phyloP scores from a whole-genome alignment of 2,329 filamentous ascomycete genomes.

The Fusarium sambucinum region DNA sequence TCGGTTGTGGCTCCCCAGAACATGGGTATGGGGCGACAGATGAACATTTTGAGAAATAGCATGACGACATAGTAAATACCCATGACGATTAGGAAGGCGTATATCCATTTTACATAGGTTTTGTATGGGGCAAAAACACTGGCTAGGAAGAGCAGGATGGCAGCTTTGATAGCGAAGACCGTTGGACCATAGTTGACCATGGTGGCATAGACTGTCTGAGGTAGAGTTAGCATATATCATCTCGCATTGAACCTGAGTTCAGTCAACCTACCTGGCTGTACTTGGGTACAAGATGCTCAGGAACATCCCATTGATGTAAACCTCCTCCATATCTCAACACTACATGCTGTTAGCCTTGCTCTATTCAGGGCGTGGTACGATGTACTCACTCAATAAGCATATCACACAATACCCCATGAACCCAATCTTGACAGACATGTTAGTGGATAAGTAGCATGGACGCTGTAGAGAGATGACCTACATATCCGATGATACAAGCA shows the following conservation, averaged over 20 bases:
- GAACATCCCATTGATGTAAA: conserved; percentile 33
- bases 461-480: too few species aligned
- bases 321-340: conserved; percentile 31
- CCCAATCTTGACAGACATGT: conserved; percentile 2
- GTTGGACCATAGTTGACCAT: conserved; percentile 37
- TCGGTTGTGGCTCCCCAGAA: conserved; percentile 22
- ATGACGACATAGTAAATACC: conserved; percentile 22
- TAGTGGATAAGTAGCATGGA: too few species aligned
- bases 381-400: conserved; percentile 18
- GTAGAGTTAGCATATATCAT: rapidly evolving
- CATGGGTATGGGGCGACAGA: conserved; percentile 28
- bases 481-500: conserved; percentile 31
- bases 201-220: conserved; percentile 27
- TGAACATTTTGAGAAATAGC: conserved; percentile 31
- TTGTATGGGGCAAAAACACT: conserved; percentile 27
- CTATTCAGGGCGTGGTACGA: rapidly evolving
- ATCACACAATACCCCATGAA: conserved; percentile 34
- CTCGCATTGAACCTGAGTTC: neutral
- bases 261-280: conserved; percentile 16
- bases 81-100: conserved; percentile 22
- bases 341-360: rapidly evolving
- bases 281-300: conserved; percentile 14
- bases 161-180: conserved; percentile 31
- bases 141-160: conserved; percentile 31
- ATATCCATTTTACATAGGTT: conserved; percentile 35